phyloP scores from a whole-genome alignment of 139 green algal genomes.

The Chlamydomonas incerta region DNA sequence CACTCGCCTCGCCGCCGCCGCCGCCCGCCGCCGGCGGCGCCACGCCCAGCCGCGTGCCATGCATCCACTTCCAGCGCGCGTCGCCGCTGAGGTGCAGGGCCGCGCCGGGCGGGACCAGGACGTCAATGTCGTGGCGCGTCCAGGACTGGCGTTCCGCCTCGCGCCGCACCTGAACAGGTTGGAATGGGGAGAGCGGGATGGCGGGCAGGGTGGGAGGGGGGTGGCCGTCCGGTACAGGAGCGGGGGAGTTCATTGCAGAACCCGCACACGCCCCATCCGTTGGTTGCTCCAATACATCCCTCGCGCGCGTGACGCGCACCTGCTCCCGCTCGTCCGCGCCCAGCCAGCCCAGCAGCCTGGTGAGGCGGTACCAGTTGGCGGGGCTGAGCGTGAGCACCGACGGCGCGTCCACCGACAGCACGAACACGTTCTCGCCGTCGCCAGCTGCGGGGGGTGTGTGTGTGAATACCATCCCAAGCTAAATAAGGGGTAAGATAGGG shows the following conservation, averaged over 20 bases:
- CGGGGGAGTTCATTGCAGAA: background rate
- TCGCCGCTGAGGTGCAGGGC: constrained; percentile 36
- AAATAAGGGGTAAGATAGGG: too few relatives aligned
- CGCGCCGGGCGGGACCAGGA: constrained; percentile 15
- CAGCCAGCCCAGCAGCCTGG: background rate
- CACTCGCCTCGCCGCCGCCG: too few relatives aligned
- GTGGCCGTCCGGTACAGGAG: background rate
- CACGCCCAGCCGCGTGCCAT: constrained; percentile 48
- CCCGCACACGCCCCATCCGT: too few relatives aligned
- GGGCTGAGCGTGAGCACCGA: constrained; percentile 44
- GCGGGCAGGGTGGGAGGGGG: too few relatives aligned
- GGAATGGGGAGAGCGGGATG: background rate
- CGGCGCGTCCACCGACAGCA: constrained; percentile 35
- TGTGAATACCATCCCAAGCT: too few relatives aligned
- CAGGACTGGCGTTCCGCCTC: constrained; percentile 17
- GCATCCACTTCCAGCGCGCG: constrained; percentile 43
- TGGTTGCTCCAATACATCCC: too few relatives aligned
- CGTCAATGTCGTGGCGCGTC: constrained; percentile 41
- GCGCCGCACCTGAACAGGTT: background rate
- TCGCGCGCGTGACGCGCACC: too few relatives aligned
- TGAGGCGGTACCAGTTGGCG: background rate
- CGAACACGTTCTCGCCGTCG: constrained; percentile 54
- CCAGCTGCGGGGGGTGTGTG: too few relatives aligned
- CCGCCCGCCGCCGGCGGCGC: background rate
- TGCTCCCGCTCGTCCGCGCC: constrained; percentile 35